Evolutionary conservation across 805 yeast genomes (phyloP).

Genomic region (Saccharomycopsis fodiens): DNA sequence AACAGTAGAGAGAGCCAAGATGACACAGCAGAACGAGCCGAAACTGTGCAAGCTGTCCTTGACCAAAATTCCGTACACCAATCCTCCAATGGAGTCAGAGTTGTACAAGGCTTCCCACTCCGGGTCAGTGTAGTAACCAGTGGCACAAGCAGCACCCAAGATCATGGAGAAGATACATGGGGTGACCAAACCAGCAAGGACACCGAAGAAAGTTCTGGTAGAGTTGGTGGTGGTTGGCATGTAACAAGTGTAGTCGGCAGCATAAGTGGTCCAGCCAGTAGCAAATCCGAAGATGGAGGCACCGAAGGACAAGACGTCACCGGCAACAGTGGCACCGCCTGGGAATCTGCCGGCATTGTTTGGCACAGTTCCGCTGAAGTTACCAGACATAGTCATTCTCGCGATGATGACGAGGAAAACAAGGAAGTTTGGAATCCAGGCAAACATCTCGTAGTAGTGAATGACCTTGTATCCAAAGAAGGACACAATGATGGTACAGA

Average conservation of each 20-base stretch:
- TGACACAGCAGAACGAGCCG: conserved; percentile 83
- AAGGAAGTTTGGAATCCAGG: conserved; percentile 78
- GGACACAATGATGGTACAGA: conserved; percentile 63
- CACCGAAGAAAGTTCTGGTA: conserved; percentile 52
- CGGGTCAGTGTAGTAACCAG: conserved; percentile 46
- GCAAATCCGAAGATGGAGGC: conserved; percentile 82
- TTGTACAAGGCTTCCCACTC: conserved; percentile 45
- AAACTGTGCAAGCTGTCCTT: conserved; percentile 77
- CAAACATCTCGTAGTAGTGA: conserved; percentile 75
- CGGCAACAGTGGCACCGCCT: conserved; percentile 65
- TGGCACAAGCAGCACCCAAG: conserved; percentile 81
- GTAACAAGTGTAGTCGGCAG: conserved; percentile 88
- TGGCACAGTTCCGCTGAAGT: conserved; percentile 37
- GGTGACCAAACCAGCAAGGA: conserved; percentile 52
- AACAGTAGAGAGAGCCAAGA: conserved; percentile 78
- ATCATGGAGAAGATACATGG: conserved; percentile 70
- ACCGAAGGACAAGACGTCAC: conserved; percentile 73
- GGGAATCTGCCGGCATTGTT: conserved; percentile 35
- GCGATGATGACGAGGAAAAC: conserved; percentile 74
- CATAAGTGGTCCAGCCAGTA: conserved; percentile 90
- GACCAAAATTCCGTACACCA: conserved; percentile 71
- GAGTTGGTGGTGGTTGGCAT: conserved; percentile 61
- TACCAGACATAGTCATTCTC: conserved; percentile 59
- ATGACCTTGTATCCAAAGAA: conserved; percentile 80
- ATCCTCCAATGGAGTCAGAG: conserved; percentile 65